These are phyloP conservation scores for Metschnikowia gruessii DNA, from an alignment of 805 yeast species.

Conservation along the genomic window DNA sequence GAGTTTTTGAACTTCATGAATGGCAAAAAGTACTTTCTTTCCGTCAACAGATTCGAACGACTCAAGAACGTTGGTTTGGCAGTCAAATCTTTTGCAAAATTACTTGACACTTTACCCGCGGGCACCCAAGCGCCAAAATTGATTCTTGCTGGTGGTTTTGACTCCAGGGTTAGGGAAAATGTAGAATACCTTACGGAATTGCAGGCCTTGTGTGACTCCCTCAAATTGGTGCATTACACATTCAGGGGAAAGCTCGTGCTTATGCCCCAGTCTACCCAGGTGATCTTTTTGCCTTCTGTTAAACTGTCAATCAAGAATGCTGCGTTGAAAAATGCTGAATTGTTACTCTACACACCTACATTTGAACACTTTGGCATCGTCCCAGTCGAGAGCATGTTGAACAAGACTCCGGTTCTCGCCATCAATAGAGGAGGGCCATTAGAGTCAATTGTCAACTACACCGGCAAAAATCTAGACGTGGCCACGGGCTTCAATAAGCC, in stretches of 20 bases:
- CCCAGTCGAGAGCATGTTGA: constrained; percentile 91
- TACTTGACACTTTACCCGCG: constrained; percentile 31
- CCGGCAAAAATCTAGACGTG: constrained; percentile 23
- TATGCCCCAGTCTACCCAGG: constrained; percentile 40
- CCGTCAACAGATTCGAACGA: constrained; percentile 85
- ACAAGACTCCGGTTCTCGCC: constrained; percentile 81
- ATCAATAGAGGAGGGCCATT: constrained; percentile 89
- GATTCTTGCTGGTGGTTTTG: constrained; percentile 90
- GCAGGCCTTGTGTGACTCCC: constrained; percentile 43
- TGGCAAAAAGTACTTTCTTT: constrained; percentile 49
- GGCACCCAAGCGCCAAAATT: constrained; percentile 42
- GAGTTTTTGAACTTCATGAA: constrained; percentile 38
- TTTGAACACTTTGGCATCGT: constrained; percentile 97
- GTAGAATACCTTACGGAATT: constrained; percentile 66
- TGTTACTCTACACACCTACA: constrained; percentile 84
- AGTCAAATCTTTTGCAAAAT: constrained; percentile 57
- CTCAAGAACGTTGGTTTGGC: constrained; percentile 84
- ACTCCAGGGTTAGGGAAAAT: constrained; percentile 70
- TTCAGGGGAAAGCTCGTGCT: constrained; percentile 38
- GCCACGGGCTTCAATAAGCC: constrained; percentile 66
- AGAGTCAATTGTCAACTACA: constrained; percentile 58
- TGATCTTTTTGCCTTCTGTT: constrained; percentile 80
- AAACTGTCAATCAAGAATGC: constrained; percentile 59
- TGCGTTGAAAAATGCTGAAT: constrained; percentile 54
- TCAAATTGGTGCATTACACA: constrained; percentile 47